Base-by-base conservation (phyloP, 2,329 filamentous ascomycete species). In the Xylaria hypoxylon region DNA sequence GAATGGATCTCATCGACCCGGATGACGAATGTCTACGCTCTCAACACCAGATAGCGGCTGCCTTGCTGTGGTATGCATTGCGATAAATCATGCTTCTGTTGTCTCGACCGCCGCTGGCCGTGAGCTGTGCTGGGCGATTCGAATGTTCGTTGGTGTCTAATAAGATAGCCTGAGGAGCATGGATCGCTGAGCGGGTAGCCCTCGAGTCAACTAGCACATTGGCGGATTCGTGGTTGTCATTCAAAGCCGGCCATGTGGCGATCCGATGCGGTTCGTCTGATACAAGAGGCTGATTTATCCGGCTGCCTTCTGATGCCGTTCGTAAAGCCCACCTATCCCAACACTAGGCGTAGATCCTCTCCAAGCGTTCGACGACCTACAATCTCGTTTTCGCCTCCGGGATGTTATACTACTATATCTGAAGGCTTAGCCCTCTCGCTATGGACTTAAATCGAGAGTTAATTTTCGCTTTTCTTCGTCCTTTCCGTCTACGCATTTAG, bases 221-320 rank as follows among this genome's bases (percentile, higher is more conserved):
- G 10, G 24, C 59, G 52, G n/a, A 52, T 65, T 45, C 19, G 48
- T 56, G 44, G 57, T 33, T 38, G 22, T 35, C 38, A 40, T 51
- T 38, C 50, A 24, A n/a, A 53, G 28, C 38, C 64, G 60, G 60
- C 61, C 67, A 59, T 57, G 57, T 67, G 67, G 69, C 59, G 62
- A 66, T 68, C 57, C 62, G 47, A 64, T 64, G 52, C 57, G 58
- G 62, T 52, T 35, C 57, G 67, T 67, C 69, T 68, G 67, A 69
- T 48, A 69, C 62, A 68, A 51, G 58, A 68, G 62, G 68, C 57
- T 68, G 67, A 63, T 72, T 67, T 67, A 71, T 67, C 69, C 65
- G 65, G 56, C 31, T 42, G 22, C 31, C 24, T 50, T 40, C 56
- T 50, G 44, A 65, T 67, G 65, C 59, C 50, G 55, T 53, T 61